Base-by-base conservation (phyloP, 2,329 filamentous ascomycete species). In the Pseudocercospora eumusae region DNA sequence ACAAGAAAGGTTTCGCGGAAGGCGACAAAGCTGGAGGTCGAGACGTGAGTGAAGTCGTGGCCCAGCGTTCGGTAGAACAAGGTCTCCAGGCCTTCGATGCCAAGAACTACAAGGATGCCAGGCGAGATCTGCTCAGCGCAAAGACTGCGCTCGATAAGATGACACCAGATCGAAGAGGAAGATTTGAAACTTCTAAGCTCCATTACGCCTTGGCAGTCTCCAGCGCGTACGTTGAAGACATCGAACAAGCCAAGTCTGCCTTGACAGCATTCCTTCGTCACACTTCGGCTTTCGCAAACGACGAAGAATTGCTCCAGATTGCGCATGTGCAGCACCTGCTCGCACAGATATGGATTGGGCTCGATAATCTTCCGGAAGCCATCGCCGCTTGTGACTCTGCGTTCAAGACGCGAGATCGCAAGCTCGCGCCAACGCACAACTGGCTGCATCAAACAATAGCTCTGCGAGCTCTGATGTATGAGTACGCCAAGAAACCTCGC, bases 301-400 rank as follows among this genome's bases (percentile, higher is more conserved):
- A 44, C 42, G 56, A 59, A 7, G 49, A 62, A n/a, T 27, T 50
- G 33, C 33, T 62, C 9, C 45, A 56, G 20, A 27, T 53, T 11
- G 56, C 60, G 20, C 60, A 62, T 40, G 60, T 49, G 2, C 60
- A 62, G 27, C 60, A 62, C 28, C 42, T 62, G 9, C 56, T 59
- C 6, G 56, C 56, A 15, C 60, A 62, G 40, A 31, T 62, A 18
- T 45, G 54, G 3, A 62, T 62, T 18, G 60, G 60, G 6, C 49
- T 33, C 10, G 31, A 31, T 18, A 40, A 44, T 1, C 9, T 59
- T 6, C 36, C 20, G n/a, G 60, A 59, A 25, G 60, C 60, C 11
- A 28, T 47, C 13, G 15, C 27, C 10, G 40, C 49, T 10, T 62
- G 60, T 42, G 23, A 61, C 25, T 21, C 33, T 7, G 54, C 59